phyloP scores from a whole-genome alignment of 129 eudicot species.

The Ambrosia trifida region DNA sequence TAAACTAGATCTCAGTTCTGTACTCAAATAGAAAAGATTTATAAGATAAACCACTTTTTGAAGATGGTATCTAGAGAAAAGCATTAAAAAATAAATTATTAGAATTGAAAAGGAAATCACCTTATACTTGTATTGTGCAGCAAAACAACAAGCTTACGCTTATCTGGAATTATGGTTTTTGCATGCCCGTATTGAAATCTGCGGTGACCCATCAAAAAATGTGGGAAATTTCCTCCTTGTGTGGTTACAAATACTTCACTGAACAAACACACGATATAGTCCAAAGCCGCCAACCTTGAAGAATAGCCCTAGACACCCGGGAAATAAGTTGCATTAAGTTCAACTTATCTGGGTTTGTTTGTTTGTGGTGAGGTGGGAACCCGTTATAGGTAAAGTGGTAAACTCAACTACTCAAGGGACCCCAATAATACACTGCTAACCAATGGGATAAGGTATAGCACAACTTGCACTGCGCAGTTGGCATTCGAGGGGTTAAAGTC shows the following conservation, averaged over 20 bases:
- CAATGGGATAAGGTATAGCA: too few relatives aligned
- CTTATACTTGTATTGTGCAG: slow-evolving; percentile 72
- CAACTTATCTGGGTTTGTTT: too few relatives aligned
- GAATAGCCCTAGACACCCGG: slow-evolving; percentile 56
- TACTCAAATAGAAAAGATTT: neutral
- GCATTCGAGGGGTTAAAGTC: too few relatives aligned
- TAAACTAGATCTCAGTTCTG: neutral
- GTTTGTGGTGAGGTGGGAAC: too few relatives aligned
- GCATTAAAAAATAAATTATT: neutral
- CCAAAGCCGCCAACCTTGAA: slow-evolving; percentile 93
- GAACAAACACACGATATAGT: slow-evolving; percentile 71
- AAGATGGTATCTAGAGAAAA: too few relatives aligned
- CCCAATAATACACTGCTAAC: too few relatives aligned
- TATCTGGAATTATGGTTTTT: slow-evolving; percentile 83
- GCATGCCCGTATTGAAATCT: slow-evolving; percentile 77
- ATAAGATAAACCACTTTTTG: neutral
- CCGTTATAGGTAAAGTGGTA: too few relatives aligned
- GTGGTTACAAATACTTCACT: slow-evolving; percentile 94
- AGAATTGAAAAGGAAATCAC: slow-evolving; percentile 24
- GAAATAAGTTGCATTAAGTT: slow-evolving; percentile 5
- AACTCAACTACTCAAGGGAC: too few relatives aligned
- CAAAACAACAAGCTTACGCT: slow-evolving; percentile 69
- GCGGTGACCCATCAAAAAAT: slow-evolving; percentile 87
- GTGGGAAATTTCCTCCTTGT: slow-evolving; percentile 99
- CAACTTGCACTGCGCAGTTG: too few relatives aligned